Base-by-base conservation (phyloP, 495 filamentous ascomycete genomes). In the Xylaria cubensis region DNA sequence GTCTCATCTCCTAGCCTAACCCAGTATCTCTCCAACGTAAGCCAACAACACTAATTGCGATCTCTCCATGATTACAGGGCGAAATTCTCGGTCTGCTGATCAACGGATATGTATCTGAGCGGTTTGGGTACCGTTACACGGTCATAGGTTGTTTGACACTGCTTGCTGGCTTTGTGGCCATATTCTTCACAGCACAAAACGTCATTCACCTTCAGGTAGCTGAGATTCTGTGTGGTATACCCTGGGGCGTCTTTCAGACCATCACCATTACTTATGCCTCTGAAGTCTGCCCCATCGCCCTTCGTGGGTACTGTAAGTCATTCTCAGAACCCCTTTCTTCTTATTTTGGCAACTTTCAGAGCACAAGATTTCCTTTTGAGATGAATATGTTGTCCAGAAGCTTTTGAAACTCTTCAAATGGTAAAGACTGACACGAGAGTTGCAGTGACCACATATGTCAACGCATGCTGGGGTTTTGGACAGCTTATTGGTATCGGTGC, bases 401-500 rank as follows among this genome's bases (percentile, higher is more conserved):
- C 42, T 46, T 15, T 3, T 5, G 15, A 46, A 46, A 46, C 13
- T 3, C 42, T 17, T 17, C 3, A 17, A 46, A 17, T 46, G 42
- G 13, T 13, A 17, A 46, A 17, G 13, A 46, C 42, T 46, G 15
- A 46, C 13, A 2, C 42, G 42, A 46, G 42, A 17, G 42, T 17
- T 17, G 42, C 4, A 46, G 42, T 94, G 64, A 94, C 92, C 0
- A 93, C 91, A 39, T 94, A 93, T 70, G 90, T 95, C 80, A 94
- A 94, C 80, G 90, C 92, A 74, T 94, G 92, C 82, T 95, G 92
- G 92, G 92, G 90, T 12, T 76, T 94, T 13, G 93, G 93, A 26
- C 92, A 94, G 77, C 82, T 92, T 48, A 92, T 95, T 75, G 91
- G 88, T 9, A 87, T 91, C 62, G 92, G 91, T 21, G 92, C 94